These are phyloP conservation scores for Chamaecyparis obtusa DNA, from an alignment of 75 land plant species.

Conservation along the genomic window DNA sequence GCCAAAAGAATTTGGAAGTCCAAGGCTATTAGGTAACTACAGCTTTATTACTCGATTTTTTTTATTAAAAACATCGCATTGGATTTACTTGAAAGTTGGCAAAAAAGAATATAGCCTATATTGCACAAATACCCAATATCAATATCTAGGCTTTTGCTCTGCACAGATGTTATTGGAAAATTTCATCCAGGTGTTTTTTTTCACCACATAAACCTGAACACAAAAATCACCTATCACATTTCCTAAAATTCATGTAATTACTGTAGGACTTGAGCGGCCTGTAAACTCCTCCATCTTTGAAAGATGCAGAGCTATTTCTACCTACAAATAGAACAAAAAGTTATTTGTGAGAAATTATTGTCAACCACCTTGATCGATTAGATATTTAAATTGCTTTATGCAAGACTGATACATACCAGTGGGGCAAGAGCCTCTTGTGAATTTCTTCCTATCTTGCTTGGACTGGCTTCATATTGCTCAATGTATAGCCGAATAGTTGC, in stretches of 20 bases:
- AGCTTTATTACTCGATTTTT: background rate
- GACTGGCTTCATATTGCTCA: constrained; percentile 87
- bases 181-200: background rate
- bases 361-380: background rate
- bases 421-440: constrained; percentile 95
- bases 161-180: background rate
- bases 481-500: constrained; percentile 97
- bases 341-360: background rate
- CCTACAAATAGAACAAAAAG: constrained; percentile 40
- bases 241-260: constrained; percentile 66
- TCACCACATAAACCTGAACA: background rate
- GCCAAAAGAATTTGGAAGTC: background rate
- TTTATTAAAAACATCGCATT: background rate
- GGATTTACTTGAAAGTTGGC: background rate
- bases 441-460: constrained; percentile 76
- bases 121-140: background rate
- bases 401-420: constrained; percentile 40
- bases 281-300: constrained; percentile 98
- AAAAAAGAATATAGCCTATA: background rate
- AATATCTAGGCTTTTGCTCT: background rate
- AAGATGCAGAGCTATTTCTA: constrained; percentile 84
- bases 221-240: background rate
- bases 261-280: constrained; percentile 93
- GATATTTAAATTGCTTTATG: background rate
- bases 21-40: background rate